Evolutionary conservation across 305 asterid genomes (phyloP).

Genomic region (Fraxinus floribunda): DNA sequence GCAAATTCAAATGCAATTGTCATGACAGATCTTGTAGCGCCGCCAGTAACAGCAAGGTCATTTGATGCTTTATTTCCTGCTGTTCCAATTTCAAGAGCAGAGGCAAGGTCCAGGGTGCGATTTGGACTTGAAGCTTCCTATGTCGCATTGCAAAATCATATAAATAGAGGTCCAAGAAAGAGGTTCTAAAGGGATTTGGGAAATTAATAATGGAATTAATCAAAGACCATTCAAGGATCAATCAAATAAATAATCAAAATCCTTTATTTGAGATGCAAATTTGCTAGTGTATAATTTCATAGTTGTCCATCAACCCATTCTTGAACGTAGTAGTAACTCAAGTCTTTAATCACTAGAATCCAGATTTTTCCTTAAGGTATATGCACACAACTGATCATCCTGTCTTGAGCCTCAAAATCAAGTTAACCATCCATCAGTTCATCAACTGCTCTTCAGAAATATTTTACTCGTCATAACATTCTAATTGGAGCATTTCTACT

Average conservation of each 20-base stretch:
- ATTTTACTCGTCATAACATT: not conserved
- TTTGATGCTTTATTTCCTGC: slow-evolving; percentile 55
- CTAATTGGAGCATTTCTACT: not conserved
- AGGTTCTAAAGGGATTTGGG: not conserved
- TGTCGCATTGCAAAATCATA: slow-evolving; percentile 6
- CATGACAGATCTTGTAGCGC: slow-evolving; percentile 78
- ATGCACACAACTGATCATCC: not conserved
- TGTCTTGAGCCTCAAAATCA: not conserved
- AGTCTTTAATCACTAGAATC: not conserved
- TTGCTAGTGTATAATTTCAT: not conserved
- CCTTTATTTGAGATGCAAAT: not conserved
- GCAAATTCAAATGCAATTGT: slow-evolving; percentile 93
- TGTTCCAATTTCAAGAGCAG: slow-evolving; percentile 85
- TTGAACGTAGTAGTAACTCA: not conserved
- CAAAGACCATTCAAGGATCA: not conserved
- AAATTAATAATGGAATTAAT: not conserved
- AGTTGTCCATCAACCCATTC: not conserved
- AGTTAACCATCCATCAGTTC: not conserved
- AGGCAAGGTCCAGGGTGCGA: slow-evolving; percentile 93
- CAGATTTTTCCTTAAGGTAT: not conserved
- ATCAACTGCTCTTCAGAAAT: not conserved
- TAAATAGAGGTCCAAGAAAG: not conserved
- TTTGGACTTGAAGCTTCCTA: slow-evolving; percentile 89
- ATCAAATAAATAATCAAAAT: not conserved
- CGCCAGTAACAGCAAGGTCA: slow-evolving; percentile 41